These are phyloP conservation scores for Cadophora gregata DNA, from an alignment of 2,329 filamentous ascomycete species.

Conservation along the genomic window DNA sequence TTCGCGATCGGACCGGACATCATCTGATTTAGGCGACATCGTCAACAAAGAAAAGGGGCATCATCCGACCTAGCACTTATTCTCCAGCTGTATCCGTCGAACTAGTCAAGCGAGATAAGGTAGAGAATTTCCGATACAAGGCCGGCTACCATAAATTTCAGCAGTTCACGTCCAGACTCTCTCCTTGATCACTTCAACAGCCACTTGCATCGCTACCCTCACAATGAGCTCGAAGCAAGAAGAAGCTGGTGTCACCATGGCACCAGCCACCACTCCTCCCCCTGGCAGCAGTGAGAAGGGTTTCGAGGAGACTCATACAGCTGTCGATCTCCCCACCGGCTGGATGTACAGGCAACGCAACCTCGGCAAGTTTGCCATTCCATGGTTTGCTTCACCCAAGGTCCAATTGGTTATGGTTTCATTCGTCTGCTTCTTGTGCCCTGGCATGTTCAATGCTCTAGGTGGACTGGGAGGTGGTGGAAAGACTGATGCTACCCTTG, in stretches of 20 bases:
- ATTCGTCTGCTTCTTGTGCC: constrained; percentile 74
- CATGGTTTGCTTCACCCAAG: constrained; percentile 77
- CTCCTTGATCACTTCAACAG: neutral
- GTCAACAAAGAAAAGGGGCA: neutral
- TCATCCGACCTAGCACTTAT: neutral
- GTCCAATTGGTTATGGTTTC: constrained; percentile 75
- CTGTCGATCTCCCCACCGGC: constrained; percentile 42
- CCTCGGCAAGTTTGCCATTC: constrained; percentile 58
- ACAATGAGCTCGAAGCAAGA: constrained; percentile 15
- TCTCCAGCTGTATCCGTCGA: neutral
- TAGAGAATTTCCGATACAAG: neutral
- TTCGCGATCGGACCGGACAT: neutral
- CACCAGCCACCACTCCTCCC: constrained; percentile 13
- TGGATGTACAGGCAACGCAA: constrained; percentile 73
- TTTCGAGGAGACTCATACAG: neutral
- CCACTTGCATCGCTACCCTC: neutral
- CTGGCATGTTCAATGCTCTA: constrained; percentile 75
- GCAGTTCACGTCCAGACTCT: neutral
- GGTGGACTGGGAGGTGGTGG: constrained; percentile 70
- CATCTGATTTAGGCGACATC: neutral
- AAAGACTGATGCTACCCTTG: constrained; percentile 55
- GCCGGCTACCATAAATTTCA: neutral
- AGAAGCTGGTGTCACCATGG: constrained; percentile 18
- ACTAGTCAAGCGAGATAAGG: constrained; percentile 3
- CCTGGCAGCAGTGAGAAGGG: constrained; percentile 4